Evolutionary conservation across 108 stramenopile genomes (phyloP).

Genomic region (Hondaea fermentalgiana): DNA sequence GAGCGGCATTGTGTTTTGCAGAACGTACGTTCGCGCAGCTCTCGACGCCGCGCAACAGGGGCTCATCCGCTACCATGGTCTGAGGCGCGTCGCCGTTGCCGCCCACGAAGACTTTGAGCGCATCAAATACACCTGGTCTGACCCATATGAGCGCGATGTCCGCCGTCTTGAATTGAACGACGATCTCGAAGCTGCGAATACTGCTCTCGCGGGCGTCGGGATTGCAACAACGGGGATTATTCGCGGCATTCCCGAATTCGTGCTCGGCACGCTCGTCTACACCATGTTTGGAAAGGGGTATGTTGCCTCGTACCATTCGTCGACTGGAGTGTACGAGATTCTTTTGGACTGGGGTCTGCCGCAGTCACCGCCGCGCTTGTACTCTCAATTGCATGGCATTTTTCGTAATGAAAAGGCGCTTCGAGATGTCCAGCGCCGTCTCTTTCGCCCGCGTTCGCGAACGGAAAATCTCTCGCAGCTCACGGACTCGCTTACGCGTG

Average conservation of each 20-base stretch:
- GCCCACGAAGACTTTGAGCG: neutral
- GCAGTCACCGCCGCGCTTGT: neutral
- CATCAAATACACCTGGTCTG: neutral
- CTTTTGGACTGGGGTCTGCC: neutral
- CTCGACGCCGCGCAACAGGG: constrained; percentile 63
- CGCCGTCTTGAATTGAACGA: neutral
- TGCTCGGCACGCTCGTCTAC: neutral
- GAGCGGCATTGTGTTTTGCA: constrained; percentile 65
- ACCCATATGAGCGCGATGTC: constrained; percentile 10
- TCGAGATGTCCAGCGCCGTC: neutral
- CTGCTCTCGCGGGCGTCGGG: constrained; percentile 14
- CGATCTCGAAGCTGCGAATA: constrained; percentile 32
- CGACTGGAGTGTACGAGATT: neutral
- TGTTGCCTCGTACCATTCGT: neutral
- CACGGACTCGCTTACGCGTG: neutral
- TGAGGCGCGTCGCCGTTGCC: constrained; percentile 13
- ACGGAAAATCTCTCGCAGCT: neutral
- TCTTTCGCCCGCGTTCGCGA: neutral
- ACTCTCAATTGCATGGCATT: neutral
- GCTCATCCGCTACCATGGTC: neutral
- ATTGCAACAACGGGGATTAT: neutral
- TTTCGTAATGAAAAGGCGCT: neutral
- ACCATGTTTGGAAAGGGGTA: neutral
- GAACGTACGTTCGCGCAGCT: constrained; percentile 82
- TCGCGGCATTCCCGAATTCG: neutral